Conservation (phyloP, 768 basidiomycete species). For the Harrya chromipes region DNA sequence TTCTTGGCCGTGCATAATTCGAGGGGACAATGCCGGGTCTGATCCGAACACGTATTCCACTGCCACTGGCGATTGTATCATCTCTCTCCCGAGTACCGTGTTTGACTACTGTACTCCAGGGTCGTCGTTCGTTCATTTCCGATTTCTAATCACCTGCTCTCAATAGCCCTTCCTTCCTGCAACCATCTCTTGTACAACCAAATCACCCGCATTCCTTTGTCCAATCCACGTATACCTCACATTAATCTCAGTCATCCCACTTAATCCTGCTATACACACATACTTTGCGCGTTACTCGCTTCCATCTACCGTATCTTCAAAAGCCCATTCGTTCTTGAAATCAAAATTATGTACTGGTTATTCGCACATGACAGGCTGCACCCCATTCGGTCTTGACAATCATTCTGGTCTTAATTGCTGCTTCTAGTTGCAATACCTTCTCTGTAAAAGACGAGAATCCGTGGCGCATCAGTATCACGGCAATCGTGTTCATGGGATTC, state of each 20-base stretch:
- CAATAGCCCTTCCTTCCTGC: not conserved
- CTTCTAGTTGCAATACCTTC: not conserved
- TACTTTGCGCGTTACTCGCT: no score
- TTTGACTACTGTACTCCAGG: conserved; percentile 14
- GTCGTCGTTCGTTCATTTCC: not conserved
- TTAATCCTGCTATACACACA: no score
- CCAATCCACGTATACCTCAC: no score
- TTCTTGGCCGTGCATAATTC: conserved; percentile 36
- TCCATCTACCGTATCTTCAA: no score
- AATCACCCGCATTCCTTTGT: no score
- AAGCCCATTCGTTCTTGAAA: no score
- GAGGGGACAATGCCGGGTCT: conserved; percentile 8
- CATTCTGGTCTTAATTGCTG: no score
- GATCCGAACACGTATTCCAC: not conserved
- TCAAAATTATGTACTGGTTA: no score
- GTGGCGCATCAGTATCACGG: conserved; percentile 2
- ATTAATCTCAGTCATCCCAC: no score
- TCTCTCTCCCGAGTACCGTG: conserved; percentile 4
- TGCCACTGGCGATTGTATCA: conserved; percentile 8
- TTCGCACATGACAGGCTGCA: no score
- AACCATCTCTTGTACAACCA: no score
- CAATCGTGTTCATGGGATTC: not conserved
- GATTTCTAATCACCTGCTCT: not conserved
- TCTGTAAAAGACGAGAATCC: conserved; percentile 2
- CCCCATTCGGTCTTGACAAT: no score